Base-by-base conservation (phyloP, 176 grass and related monocot genomes). In the Stipa capillata region DNA sequence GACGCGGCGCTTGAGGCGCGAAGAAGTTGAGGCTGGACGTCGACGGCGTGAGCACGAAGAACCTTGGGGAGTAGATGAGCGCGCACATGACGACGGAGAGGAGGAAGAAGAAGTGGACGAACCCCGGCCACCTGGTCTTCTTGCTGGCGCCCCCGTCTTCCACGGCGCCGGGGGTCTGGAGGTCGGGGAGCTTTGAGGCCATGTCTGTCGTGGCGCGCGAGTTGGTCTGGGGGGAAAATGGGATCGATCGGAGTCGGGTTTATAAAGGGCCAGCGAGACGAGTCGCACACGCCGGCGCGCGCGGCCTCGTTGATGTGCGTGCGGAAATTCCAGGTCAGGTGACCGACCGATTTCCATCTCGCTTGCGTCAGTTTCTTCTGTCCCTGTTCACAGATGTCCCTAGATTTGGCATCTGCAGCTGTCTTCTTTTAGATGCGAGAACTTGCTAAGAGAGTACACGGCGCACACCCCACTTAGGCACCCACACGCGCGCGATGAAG, bases 41-140 rank as follows among this genome's bases (percentile, higher is more conserved):
- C 17, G 85, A 21, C 10, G 42, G 47, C 32, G 52, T 35, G 49
- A 32, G 43, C 41, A 77, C 43, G 18, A 86, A 58, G 36, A 83
- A 73, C 0, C 78, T 20, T 42, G 85, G 74, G 0, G 82, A 61
- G 80, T 83, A 91, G 60, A 91, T 62, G 47, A 94, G 47, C 29
- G 72, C 65, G 78, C 81, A 88, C 12, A 82, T 48, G 77, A 79
- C 45, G 45, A 94, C 36, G 17, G 78, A 73, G 15, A 94, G 36
- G 2, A 86, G 34, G 57, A 90, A 94, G 69, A 91, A 49, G 72
- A 88, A 73, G 0, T 58, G 82, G 1, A 85, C 78, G 9, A 79
- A 59, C 2, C 56, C 74, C 11, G 78, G 78, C 65, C 74, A 54
- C 37, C 7, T 73, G 12, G 24, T 48, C 39, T 52, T 83, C 75